These are phyloP conservation scores for Paxillus involutus DNA, from an alignment of 768 basidiomycete genomes.

Conservation along the genomic window DNA sequence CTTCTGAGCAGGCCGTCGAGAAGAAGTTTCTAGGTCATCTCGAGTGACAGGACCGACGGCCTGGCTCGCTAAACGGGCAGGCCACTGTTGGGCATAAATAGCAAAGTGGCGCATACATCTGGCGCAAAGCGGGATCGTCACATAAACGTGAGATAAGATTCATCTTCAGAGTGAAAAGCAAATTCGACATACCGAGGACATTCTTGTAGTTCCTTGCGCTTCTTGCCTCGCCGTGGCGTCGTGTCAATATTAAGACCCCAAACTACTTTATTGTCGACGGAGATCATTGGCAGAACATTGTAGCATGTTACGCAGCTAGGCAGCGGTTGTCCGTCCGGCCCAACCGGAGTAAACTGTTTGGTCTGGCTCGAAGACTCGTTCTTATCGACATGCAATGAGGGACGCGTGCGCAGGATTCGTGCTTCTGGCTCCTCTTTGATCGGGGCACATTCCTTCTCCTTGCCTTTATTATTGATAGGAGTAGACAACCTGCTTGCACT, in stretches of 20 bases:
- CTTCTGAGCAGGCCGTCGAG: constrained; percentile 52
- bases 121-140: constrained; percentile 12
- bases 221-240: constrained; percentile 44
- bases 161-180: constrained; percentile 21
- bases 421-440: constrained; percentile 52
- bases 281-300: constrained; percentile 73
- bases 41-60: constrained; percentile 47
- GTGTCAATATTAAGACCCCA: constrained; percentile 64
- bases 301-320: constrained; percentile 73
- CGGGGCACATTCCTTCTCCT: constrained; percentile 39
- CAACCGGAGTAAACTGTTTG: constrained; percentile 49
- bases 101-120: constrained; percentile 82
- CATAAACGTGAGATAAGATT: constrained; percentile 11
- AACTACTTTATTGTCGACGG: constrained; percentile 71
- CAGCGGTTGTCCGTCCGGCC: constrained; percentile 63
- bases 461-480: constrained; percentile 33
- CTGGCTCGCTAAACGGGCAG: constrained; percentile 51
- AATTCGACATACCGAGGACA: constrained; percentile 63
- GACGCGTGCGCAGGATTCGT: constrained; percentile 51
- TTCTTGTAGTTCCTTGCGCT: constrained; percentile 62
- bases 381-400: constrained; percentile 34
- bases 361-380: constrained; percentile 38
- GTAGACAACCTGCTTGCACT: constrained; percentile 33
- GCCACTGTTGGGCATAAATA: constrained; percentile 75
- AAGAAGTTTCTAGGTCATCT: constrained; percentile 40